Evolutionary conservation across 1,284 basidiomycete species (phyloP).

Genomic region (Cutaneotrichosporon sp.): DNA sequence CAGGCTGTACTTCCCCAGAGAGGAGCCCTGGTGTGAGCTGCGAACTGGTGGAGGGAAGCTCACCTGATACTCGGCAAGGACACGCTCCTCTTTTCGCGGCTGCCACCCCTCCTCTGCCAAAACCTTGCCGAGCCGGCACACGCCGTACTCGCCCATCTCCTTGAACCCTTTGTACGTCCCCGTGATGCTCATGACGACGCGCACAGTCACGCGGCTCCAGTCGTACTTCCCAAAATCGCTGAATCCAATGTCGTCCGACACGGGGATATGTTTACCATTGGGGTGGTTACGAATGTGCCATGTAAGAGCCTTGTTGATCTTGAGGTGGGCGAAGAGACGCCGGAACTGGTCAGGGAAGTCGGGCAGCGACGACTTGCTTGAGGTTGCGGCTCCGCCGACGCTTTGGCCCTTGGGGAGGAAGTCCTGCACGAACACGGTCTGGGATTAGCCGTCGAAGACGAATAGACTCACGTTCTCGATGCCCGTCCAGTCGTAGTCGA

Average conservation of each 20-base stretch:
- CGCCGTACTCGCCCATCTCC: constrained; percentile 31
- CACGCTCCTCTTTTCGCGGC: constrained; percentile 28
- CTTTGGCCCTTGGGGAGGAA: constrained; percentile 25
- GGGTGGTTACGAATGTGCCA: constrained; percentile 29
- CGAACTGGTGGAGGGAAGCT: neutral
- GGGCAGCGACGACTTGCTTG: constrained; percentile 2
- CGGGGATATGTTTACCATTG: constrained; percentile 25
- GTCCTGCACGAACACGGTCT: constrained; percentile 49
- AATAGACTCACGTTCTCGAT: constrained; percentile 45
- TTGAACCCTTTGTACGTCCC: constrained; percentile 36
- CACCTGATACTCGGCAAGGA: constrained; percentile 46
- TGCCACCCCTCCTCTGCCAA: constrained; percentile 38
- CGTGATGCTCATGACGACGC: constrained; percentile 42
- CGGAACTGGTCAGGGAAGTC: constrained; percentile 41
- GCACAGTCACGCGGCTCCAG: constrained; percentile 42
- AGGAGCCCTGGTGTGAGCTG: constrained; percentile 36
- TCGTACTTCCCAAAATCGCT: constrained; percentile 37
- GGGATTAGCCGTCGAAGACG: neutral
- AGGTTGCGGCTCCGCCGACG: neutral
- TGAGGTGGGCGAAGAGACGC: constrained; percentile 36
- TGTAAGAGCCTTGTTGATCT: constrained; percentile 35
- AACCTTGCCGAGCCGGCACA: constrained; percentile 35
- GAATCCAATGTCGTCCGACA: constrained; percentile 12
- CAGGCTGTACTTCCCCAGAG: constrained; percentile 36
- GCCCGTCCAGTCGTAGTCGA: constrained; percentile 42